Evolutionary conservation across 169 alveolate genomes (phyloP).

Genomic region (Toxoplasma gondii): DNA sequence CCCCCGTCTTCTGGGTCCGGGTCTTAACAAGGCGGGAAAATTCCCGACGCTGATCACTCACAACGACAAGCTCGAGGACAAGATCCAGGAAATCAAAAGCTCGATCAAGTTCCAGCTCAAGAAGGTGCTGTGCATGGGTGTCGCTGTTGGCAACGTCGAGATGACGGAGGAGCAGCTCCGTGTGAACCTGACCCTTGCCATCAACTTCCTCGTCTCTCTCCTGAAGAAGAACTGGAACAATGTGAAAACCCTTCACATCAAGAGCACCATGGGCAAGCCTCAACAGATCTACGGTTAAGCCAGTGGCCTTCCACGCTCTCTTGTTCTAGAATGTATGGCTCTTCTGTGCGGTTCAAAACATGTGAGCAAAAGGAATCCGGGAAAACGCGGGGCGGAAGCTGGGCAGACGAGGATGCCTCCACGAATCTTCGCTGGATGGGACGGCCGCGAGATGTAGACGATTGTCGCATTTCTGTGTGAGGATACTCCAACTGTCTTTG

Average conservation of each 20-base stretch:
- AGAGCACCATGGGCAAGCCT: slow-evolving; percentile 99
- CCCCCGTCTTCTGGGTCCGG: slow-evolving; percentile 99
- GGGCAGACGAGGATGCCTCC: not conserved
- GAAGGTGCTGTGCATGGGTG: slow-evolving; percentile 96
- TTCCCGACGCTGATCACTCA: slow-evolving; percentile 99
- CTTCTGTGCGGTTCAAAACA: too few relatives aligned
- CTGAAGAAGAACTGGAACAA: slow-evolving; percentile 99
- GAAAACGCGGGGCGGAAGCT: not conserved
- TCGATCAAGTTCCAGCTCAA: slow-evolving; percentile 89
- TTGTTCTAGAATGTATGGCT: not conserved
- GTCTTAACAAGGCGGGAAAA: slow-evolving; percentile 98
- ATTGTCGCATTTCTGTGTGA: too few relatives aligned
- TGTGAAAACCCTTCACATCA: slow-evolving; percentile 96
- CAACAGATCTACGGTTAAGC: slow-evolving; percentile 94
- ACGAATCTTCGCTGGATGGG: not conserved
- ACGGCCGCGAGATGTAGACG: not conserved
- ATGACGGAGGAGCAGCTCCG: slow-evolving; percentile 98
- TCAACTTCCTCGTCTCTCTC: slow-evolving; percentile 98
- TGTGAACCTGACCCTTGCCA: slow-evolving; percentile 95
- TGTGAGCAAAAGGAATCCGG: not conserved
- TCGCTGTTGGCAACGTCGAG: slow-evolving; percentile 98
- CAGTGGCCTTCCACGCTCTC: not conserved
- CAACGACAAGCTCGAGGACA: slow-evolving; percentile 94
- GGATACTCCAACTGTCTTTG: not conserved
- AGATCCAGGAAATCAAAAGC: slow-evolving; percentile 95